Percentiles rank a stretch among this genome's conserved stretches.
These are phyloP conservation scores for Phaeosphaeriaceae sp. DNA, from an alignment of 2,329 filamentous ascomycete species.

Conservation along the genomic window DNA sequence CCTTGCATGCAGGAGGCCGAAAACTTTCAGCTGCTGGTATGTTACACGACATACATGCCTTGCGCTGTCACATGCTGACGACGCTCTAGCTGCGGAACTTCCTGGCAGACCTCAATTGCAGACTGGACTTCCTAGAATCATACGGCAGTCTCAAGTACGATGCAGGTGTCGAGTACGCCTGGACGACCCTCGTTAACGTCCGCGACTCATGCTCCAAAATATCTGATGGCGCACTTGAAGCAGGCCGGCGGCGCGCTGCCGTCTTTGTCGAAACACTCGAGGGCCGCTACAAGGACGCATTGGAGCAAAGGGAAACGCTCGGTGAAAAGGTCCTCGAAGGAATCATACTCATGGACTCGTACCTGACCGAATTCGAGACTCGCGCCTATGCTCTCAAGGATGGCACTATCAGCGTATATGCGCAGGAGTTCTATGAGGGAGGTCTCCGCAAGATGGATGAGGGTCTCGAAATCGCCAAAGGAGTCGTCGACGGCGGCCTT, in stretches of 20 bases:
- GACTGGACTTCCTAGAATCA: conserved; percentile 85
- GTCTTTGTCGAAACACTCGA: conserved; percentile 94
- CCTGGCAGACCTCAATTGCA: conserved; percentile 82
- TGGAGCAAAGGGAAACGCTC: conserved; percentile 83
- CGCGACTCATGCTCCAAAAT: conserved; percentile 87
- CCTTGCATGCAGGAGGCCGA: conserved; percentile 56
- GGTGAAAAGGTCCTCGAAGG: conserved; percentile 91
- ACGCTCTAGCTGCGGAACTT: conserved; percentile 73
- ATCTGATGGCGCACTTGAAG: conserved; percentile 87
- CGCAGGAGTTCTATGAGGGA: conserved; percentile 76
- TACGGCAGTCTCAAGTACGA: conserved; percentile 87
- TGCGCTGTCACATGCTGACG: conserved; percentile 21
- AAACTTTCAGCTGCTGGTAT: conserved; percentile 55
- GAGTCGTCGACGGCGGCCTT: conserved; percentile 80
- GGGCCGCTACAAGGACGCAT: conserved; percentile 81
- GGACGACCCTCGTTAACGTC: conserved; percentile 84
- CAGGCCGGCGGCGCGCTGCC: conserved; percentile 80
- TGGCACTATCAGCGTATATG: conserved; percentile 75
- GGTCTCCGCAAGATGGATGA: conserved; percentile 83
- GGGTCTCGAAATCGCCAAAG: conserved; percentile 74
- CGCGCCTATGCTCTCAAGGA: conserved; percentile 81
- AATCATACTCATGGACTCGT: conserved; percentile 83
- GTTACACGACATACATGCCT: conserved; percentile 3
- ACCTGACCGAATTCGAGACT: conserved; percentile 84
- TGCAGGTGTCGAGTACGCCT: conserved; percentile 81